Evolutionary conservation across 2,329 filamentous ascomycete genomes (phyloP).

Genomic region (Dendrostoma leiphaemia): DNA sequence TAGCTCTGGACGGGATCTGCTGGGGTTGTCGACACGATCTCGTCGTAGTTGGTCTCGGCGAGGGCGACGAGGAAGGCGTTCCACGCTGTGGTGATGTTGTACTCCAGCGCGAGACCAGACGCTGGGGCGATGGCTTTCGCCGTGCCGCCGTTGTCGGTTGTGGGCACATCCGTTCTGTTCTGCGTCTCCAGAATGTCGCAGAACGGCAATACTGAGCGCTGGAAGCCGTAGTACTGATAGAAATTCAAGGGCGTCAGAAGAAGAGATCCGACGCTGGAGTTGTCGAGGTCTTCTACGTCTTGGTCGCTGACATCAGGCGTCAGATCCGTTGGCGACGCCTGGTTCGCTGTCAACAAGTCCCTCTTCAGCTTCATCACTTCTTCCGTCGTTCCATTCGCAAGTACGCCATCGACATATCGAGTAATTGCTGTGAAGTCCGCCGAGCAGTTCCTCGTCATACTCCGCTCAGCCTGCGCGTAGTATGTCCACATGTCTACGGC

Average conservation of each 20-base stretch:
- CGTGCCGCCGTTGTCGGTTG: conserved; percentile 6
- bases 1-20: neutral
- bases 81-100: conserved; percentile 2
- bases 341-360: neutral
- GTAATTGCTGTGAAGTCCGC: conserved; percentile 15
- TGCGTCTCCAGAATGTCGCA: conserved; percentile 16
- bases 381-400: conserved; percentile 1
- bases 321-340: neutral
- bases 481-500: conserved; percentile 48
- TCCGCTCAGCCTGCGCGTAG: conserved; percentile 44
- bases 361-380: conserved; percentile 5
- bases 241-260: conserved; percentile 8
- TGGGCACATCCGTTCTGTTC: neutral
- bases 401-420: conserved; percentile 8
- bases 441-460: conserved; percentile 32
- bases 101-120: conserved; percentile 3
- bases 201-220: neutral
- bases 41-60: conserved; percentile 1
- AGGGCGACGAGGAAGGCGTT: conserved; percentile 2
- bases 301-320: neutral
- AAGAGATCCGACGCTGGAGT: neutral
- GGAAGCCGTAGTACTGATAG: conserved; percentile 8
- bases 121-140: conserved; percentile 2
- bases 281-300: conserved; percentile 2
- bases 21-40: neutral